Percentiles rank a stretch among this genome's conserved stretches.
These are phyloP conservation scores for Phytophthora sp. DNA, from an alignment of 352 stramenopile genomes.

Conservation along the genomic window DNA sequence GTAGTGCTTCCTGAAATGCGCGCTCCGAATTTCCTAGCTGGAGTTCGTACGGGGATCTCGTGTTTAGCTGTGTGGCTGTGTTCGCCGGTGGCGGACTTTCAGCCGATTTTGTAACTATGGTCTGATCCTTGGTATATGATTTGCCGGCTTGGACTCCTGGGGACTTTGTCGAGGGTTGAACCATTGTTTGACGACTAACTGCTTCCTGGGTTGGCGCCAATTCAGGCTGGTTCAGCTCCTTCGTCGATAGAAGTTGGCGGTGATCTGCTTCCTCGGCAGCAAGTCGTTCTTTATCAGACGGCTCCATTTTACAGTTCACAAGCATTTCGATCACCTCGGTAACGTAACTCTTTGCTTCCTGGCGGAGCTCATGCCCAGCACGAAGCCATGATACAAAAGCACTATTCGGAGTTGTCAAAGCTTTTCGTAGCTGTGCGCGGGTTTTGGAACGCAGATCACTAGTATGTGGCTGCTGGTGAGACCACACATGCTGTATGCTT, in stretches of 20 bases:
- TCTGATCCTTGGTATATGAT: neutral
- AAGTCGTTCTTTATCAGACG: slow-evolving; percentile 9
- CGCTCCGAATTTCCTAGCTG: slow-evolving; percentile 55
- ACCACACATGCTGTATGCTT: slow-evolving; percentile 76
- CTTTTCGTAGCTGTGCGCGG: slow-evolving; percentile 56
- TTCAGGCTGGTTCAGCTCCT: neutral
- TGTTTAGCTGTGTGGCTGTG: neutral
- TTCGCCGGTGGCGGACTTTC: neutral
- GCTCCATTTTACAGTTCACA: slow-evolving; percentile 53
- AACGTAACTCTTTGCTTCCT: slow-evolving; percentile 88
- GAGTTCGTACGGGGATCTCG: slow-evolving; percentile 47
- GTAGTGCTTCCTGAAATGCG: slow-evolving; percentile 47
- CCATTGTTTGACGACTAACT: neutral
- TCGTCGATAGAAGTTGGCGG: neutral
- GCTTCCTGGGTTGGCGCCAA: neutral
- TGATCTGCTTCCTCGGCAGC: neutral
- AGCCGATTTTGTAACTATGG: neutral
- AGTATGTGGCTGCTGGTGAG: slow-evolving; percentile 66
- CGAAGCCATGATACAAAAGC: slow-evolving; percentile 92
- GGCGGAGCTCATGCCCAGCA: slow-evolving; percentile 86
- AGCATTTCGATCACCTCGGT: slow-evolving; percentile 85
- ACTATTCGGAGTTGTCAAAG: slow-evolving; percentile 49
- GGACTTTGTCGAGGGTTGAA: neutral
- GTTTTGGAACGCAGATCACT: slow-evolving; percentile 59
- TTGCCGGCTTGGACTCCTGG: neutral